Conservation (phyloP, 257 asterid genomes). For the Primulina tabacum region DNA sequence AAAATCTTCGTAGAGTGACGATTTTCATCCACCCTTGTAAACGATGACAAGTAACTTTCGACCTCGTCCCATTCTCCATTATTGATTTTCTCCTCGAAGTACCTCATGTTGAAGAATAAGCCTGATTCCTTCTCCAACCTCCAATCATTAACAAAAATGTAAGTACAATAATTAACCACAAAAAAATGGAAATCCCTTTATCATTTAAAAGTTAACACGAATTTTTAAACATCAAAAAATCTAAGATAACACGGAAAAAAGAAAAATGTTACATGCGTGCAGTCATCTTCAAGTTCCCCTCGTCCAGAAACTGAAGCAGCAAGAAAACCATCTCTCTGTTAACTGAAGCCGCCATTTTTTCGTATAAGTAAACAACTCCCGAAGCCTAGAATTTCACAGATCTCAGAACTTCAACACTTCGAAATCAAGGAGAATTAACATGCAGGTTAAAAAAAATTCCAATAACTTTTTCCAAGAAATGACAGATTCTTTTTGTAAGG, state of each 20-base stretch:
- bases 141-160: too few species aligned
- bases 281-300: slow-evolving; percentile 53
- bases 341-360: slow-evolving; percentile 39
- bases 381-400: slow-evolving; percentile 30
- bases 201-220: too few species aligned
- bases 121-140: slow-evolving; percentile 26
- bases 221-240: too few species aligned
- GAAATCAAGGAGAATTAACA: slow-evolving; percentile 23
- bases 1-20: slow-evolving; percentile 95
- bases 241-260: too few species aligned
- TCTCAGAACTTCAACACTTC: slow-evolving; percentile 25
- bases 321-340: slow-evolving; percentile 55
- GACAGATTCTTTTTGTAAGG: too few species aligned
- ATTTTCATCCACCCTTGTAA: slow-evolving; percentile 88
- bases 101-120: slow-evolving; percentile 20
- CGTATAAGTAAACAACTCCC: slow-evolving; percentile 17
- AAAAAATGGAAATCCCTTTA: too few species aligned
- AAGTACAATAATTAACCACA: too few species aligned
- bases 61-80: slow-evolving; percentile 26
- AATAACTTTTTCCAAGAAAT: too few species aligned
- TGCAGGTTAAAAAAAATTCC: too few species aligned
- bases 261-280: too few species aligned
- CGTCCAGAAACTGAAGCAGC: slow-evolving; percentile 59
- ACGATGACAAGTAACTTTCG: slow-evolving; percentile 25
- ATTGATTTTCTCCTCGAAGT: slow-evolving; percentile 20